Evolutionary conservation across 352 stramenopile species (phyloP), one percentile per base, ranked within the genome.

Genomic region (Phytophthora capsici): DNA sequence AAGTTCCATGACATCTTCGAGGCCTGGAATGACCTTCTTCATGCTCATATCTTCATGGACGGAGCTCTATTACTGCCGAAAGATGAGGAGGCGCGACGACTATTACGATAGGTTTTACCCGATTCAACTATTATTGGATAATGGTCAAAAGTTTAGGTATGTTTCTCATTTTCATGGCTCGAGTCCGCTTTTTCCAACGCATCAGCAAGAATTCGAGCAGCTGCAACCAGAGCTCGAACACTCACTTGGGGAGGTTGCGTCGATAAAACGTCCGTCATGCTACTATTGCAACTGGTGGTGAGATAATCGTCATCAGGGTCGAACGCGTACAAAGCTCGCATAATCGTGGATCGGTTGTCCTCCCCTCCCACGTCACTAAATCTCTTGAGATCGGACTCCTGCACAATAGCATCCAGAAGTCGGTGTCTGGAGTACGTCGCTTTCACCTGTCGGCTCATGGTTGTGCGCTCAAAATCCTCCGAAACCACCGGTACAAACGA

Each of bases 381-480:
- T 4, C 54, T 73, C 17, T 54, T 64, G 14, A 82, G 57, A 41
- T 85, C 69, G 6, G 82, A 77, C 19, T 89, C 80, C 20, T 85
- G 75, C 4, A 86, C 63, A 23, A 89, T 70, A 5, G 80, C 73
- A 26, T 89, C 80, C 3, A 89, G 40, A 43, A 88, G 73, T 17
- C 77, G 69, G 6, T 86, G 75, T 1, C 79, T 69, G 1, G 77
- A 67, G 25, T 84, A 75, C 2, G 63, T 85, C 20, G 77, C 76
- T 56, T 89, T 89, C 19, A 80, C 51, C 44, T 75, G 51, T 5
- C 80, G 73, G 46, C 60, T 84, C 17, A 64, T 61, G 1, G 76
- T 80, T 7, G 77, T 84, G 12, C 71, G 77, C 48, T 89, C 80
- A 59, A 89, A 89, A 41, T 86, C 69, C 25, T 81, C 66, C n/a